Evolutionary conservation across 768 basidiomycete species (phyloP), one percentile per base, ranked within the genome.

Genomic region (Serendipita indica): DNA sequence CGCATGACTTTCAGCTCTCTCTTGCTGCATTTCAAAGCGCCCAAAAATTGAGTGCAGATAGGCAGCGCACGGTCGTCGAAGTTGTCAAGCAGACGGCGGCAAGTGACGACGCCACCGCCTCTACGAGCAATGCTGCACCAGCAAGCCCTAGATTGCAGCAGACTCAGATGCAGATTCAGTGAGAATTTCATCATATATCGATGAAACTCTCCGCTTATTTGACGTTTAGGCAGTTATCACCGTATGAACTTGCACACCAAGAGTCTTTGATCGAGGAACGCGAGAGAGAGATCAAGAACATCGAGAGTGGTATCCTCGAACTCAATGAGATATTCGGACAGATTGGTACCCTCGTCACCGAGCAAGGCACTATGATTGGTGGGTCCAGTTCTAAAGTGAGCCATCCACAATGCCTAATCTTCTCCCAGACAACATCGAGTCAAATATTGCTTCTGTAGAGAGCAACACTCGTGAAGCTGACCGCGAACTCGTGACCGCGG

Each of bases 321-420:
- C 72, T 99, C 45, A 80, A 88, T 27, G 90, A 97, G 70, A 97
- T 99, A 67, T 98, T 99, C 77, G 81, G 88, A 54, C 93, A 98
- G 71, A 73, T 99, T 45, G 94, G 93, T 41, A 93, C 91, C 14
- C 76, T 99, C 45, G 93, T 99, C 1, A 81, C 83, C 60, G 89
- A 97, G 68, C 96, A 99, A 69, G 93, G 93, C 12, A 80, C 81
- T 56, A 89, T 98, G 87, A 73, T 99, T 57, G 93, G 94, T 94
- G 63, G 57, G 84, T 72, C 20, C 12, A 2, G 39, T 61, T 22
- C 16, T 39, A 6, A 16, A 16, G 1, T 20, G 41, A 7, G 1
- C 10, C 58, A 46, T 41, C 7, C 39, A 3, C 22, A 13, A 14
- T n/a, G 2, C 54, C 35, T 57, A 13, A 37, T 6, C 39, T 25